These are phyloP conservation scores for Hamamelis virginiana DNA, from an alignment of 164 flowering plant genomes.

Conservation along the genomic window DNA sequence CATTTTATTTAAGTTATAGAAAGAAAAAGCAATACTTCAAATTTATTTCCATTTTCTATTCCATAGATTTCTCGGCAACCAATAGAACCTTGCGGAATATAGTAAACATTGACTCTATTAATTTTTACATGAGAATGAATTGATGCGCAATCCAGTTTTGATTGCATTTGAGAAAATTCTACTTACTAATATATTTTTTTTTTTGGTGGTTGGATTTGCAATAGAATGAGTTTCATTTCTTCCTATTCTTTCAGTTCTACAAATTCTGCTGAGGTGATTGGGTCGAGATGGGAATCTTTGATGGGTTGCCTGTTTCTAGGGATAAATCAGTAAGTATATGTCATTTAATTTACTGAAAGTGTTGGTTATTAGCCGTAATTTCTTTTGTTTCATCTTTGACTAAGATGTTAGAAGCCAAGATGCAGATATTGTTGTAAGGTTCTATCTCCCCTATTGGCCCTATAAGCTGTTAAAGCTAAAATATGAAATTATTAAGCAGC, in stretches of 20 bases:
- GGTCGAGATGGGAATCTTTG: constrained; percentile 53
- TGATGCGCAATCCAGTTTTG: not conserved
- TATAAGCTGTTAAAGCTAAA: too few species aligned
- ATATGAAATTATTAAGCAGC: too few species aligned
- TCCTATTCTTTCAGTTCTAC: not conserved
- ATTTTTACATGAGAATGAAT: not conserved
- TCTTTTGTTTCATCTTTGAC: too few species aligned
- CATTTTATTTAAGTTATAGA: too few species aligned
- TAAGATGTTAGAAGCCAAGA: too few species aligned
- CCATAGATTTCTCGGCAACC: too few species aligned
- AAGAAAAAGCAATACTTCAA: too few species aligned
- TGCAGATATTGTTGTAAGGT: too few species aligned
- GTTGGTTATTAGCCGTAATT: not conserved
- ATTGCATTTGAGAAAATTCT: not conserved
- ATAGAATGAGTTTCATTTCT: not conserved
- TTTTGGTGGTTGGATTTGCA: not conserved
- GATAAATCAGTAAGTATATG: constrained; percentile 51
- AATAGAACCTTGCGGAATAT: too few species aligned
- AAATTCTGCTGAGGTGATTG: constrained; percentile 1
- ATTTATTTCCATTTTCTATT: too few species aligned
- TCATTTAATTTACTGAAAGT: not conserved
- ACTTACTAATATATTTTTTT: too few species aligned
- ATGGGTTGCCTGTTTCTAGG: constrained; percentile 54
- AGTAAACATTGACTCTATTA: not conserved
- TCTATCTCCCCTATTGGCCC: too few species aligned